phyloP scores from a whole-genome alignment of 352 stramenopile species.

The Globisporangium alternatum region DNA sequence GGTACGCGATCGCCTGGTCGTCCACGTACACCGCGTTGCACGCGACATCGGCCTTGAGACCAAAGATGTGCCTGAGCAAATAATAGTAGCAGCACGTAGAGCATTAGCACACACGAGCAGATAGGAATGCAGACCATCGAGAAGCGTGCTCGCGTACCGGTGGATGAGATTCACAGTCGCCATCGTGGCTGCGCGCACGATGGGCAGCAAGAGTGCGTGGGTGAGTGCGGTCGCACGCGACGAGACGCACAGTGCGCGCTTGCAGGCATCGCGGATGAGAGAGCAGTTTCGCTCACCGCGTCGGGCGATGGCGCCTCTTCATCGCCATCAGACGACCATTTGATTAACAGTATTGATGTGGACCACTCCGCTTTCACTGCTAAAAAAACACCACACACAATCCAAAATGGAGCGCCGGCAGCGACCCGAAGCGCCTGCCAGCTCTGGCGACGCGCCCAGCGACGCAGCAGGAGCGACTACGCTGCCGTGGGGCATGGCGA shows the following conservation, averaged over 20 bases:
- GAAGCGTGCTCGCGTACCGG: slow-evolving; percentile 19
- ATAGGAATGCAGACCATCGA: neutral
- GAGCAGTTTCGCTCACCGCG: no score
- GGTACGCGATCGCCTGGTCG: slow-evolving; percentile 79
- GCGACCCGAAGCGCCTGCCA: neutral
- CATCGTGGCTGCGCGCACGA: slow-evolving; percentile 21
- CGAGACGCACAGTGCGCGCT: no score
- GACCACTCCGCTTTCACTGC: no score
- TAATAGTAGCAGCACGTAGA: neutral
- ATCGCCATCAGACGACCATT: no score
- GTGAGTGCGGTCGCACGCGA: no score
- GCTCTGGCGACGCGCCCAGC: neutral
- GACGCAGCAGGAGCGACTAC: neutral
- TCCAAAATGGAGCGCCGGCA: slow-evolving; percentile 9
- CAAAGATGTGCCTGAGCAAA: slow-evolving; percentile 82
- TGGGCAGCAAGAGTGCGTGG: neutral
- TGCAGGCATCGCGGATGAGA: no score
- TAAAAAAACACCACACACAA: neutral
- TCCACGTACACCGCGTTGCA: slow-evolving; percentile 85
- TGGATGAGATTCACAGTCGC: slow-evolving; percentile 43
- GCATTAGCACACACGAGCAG: neutral
- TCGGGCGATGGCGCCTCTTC: no score
- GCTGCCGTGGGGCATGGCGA: slow-evolving; percentile 66
- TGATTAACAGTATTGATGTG: no score
- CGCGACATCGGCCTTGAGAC: slow-evolving; percentile 82